Percentiles rank a stretch among this genome's conserved stretches.
Conservation (phyloP, 1,284 basidiomycete genomes). For the Moniliella sp. region DNA sequence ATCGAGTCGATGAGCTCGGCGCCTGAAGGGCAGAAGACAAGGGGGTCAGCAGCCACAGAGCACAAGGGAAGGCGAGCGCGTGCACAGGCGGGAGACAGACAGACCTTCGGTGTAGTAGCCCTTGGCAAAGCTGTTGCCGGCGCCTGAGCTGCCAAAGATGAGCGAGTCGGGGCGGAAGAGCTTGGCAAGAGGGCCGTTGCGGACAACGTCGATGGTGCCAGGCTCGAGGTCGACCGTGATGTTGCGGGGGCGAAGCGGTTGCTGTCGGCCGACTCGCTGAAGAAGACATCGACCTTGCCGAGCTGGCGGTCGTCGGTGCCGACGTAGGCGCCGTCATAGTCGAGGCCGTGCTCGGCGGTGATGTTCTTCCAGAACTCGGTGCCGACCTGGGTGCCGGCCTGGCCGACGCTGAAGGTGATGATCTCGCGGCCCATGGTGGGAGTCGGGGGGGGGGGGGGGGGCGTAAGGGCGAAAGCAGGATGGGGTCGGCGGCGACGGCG, state of each 20-base stretch:
- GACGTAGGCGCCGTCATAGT: conserved; percentile 24
- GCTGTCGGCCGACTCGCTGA: conserved; percentile 23
- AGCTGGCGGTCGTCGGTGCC: conserved; percentile 22
- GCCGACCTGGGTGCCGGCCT: conserved; percentile 48
- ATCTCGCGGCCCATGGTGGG: conserved; percentile 1
- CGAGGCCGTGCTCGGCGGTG: conserved; percentile 31
- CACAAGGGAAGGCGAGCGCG: no score
- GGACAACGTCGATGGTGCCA: conserved; percentile 85
- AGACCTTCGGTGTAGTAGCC: conserved; percentile 36
- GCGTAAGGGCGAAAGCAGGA: no score
- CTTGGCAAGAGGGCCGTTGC: conserved; percentile 43
- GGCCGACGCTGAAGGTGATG: conserved; percentile 19
- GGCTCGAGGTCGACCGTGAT: conserved; percentile 56
- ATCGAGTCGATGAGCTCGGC: conserved; percentile 43
- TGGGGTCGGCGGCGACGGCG: no score
- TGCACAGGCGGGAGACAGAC: no score
- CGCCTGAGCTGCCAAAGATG: conserved; percentile 44
- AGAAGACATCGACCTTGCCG: conserved; percentile 27
- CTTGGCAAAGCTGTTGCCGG: conserved; percentile 44
- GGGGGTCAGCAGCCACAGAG: no score
- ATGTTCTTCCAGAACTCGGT: conserved; percentile 31
- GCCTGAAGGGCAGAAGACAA: no score
- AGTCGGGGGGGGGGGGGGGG: no score
- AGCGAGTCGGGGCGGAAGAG: conserved; percentile 45
- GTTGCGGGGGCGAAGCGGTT: conserved; percentile 30